phyloP scores from a whole-genome alignment of 345 rosid genomes.

The Crucihimalaya himalaica region DNA sequence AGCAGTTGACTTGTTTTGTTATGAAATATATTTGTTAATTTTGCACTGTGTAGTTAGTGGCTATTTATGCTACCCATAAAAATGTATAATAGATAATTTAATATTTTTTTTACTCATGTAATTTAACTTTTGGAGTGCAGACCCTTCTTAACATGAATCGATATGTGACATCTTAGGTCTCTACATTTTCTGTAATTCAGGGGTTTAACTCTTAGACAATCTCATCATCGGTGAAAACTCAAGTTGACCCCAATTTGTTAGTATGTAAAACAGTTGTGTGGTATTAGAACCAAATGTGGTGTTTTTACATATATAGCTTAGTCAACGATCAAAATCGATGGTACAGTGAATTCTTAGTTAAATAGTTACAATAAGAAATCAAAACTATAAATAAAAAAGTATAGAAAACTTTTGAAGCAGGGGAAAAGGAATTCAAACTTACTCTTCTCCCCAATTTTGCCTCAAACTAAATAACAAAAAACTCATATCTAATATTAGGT shows the following conservation, averaged over 20 bases:
- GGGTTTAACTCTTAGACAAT: no score
- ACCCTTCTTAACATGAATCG: no score
- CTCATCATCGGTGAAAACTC: no score
- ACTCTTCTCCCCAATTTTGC: slow-evolving; percentile 32
- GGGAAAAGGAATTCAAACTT: slow-evolving; percentile 31
- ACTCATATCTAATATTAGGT: slow-evolving; percentile 16
- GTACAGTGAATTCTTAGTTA: slow-evolving; percentile 16
- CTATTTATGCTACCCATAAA: no score
- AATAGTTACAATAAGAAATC: slow-evolving; percentile 26
- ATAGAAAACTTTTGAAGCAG: slow-evolving; percentile 8
- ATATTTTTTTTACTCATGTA: no score
- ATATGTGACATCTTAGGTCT: no score
- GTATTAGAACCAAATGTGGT: slow-evolving; percentile 6
- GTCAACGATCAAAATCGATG: slow-evolving; percentile 37
- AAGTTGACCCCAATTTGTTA: no score
- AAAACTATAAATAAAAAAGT: slow-evolving; percentile 16
- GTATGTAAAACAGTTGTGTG: neutral
- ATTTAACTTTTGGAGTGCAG: no score
- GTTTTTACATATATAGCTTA: slow-evolving; percentile 18
- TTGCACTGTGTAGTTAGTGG: no score
- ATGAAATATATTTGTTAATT: no score
- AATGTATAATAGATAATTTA: no score
- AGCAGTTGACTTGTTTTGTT: neutral
- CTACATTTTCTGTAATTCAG: no score
- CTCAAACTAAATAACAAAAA: neutral